Evolutionary conservation across 202 grass and related monocot species (phyloP), one percentile per base, ranked within the genome.

Genomic region (Panicum hallii): DNA sequence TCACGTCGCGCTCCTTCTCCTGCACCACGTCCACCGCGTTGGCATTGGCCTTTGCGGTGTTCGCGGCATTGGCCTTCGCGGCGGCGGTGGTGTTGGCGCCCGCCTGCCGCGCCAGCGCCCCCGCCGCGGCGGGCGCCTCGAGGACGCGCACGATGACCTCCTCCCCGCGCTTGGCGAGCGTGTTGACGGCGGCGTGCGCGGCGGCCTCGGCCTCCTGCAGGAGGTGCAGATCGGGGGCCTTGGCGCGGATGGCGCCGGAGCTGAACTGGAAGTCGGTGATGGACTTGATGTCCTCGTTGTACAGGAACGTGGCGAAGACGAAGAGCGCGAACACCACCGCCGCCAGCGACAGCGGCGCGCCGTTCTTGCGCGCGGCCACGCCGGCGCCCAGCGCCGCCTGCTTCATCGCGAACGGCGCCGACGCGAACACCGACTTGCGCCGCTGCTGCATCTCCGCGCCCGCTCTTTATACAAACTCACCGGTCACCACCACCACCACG

Each of bases 261-360:
- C 87, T 52, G 83, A 97, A 97, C n/a, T 92, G 94, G 72, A 94
- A 94, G 74, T 97, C 94, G 42, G 92, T 90, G 81, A 97, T 87
- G 70, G 94, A 94, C 80, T 94, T 97, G 85, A 97, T 92, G 84
- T 97, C 94, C 73, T 97, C 94, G 80, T 97, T 97, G 92, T 97
- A 97, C 11, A 97, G 87, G 90, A 97, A 97, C 72, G 92, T 89
- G 30, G 89, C 92, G 58, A 97, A 94, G 15, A 97, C 80, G 85
- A 97, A 92, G 38, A 97, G 85, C 13, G 88, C 80, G 77, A 97
- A 94, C 36, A 97, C 84, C 73, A 86, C 9, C 43, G 88, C 94
- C 0, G 85, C 87, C 34, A 97, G 79, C 22, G 92, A 94, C 48
- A 97, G 88, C 67, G 93, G 93, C 30, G 93, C 81, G 63, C 94